These are phyloP conservation scores for Aspergillus heteromorphus DNA, from an alignment of 495 filamentous ascomycete genomes.

Conservation along the genomic window DNA sequence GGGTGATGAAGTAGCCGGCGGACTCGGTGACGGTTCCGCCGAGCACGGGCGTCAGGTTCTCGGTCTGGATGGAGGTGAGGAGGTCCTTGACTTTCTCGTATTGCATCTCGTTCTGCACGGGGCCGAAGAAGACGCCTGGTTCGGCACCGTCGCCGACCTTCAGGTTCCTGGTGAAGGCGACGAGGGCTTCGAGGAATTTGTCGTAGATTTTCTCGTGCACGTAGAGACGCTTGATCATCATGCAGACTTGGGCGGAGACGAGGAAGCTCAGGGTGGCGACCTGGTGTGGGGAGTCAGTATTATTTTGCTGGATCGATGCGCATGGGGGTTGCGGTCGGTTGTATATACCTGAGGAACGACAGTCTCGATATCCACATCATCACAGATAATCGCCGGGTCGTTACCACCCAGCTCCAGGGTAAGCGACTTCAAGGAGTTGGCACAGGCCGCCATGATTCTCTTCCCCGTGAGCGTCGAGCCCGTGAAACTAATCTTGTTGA, in stretches of 20 bases:
- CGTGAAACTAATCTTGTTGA: slow-evolving; percentile 67
- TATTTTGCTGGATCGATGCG: not conserved
- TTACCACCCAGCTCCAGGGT: slow-evolving; percentile 61
- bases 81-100: slow-evolving; percentile 50
- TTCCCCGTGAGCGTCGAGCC: slow-evolving; percentile 61
- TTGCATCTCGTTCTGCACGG: slow-evolving; percentile 58
- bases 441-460: slow-evolving; percentile 54
- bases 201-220: slow-evolving; percentile 65
- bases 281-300: slow-evolving; percentile 5
- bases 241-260: slow-evolving; percentile 52
- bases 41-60: slow-evolving; percentile 37
- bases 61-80: slow-evolving; percentile 41
- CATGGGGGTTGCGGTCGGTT: not conserved
- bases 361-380: slow-evolving; percentile 59
- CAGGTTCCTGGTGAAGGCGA: slow-evolving; percentile 49
- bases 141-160: slow-evolving; percentile 43
- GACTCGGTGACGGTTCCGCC: slow-evolving; percentile 28
- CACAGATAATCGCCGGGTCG: slow-evolving; percentile 59
- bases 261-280: slow-evolving; percentile 47
- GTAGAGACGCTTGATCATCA: slow-evolving; percentile 61
- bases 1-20: slow-evolving; percentile 49
- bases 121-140: slow-evolving; percentile 42
- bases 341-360: slow-evolving; percentile 47
- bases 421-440: slow-evolving; percentile 57
- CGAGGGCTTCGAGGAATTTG: slow-evolving; percentile 49